Conservation (phyloP, 164 flowering plant species). For the Magnolia officinalis region DNA sequence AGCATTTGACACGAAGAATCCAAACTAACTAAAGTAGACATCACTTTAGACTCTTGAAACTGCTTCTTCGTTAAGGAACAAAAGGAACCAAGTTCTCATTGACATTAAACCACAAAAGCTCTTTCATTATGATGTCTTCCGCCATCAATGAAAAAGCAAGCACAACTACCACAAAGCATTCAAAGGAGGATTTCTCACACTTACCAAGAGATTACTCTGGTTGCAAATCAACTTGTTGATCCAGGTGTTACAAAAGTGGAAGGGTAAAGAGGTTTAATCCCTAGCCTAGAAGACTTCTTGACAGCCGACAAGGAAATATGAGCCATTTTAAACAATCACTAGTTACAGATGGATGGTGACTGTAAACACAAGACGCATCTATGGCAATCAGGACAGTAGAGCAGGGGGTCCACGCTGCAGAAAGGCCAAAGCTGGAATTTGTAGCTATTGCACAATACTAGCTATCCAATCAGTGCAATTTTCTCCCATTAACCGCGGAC, state of each 20-base stretch:
- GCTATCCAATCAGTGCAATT: no score
- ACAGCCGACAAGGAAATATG: background rate
- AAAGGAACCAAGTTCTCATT: background rate
- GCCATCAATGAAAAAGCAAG: background rate
- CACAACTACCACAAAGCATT: background rate
- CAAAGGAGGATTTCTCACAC: background rate
- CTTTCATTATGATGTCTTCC: background rate
- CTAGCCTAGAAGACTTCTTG: background rate
- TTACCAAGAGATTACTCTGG: background rate
- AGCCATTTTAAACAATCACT: background rate
- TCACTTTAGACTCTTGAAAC: no score
- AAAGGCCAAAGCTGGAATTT: no score
- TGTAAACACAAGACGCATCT: background rate
- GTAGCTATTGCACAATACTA: no score
- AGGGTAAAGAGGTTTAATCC: background rate
- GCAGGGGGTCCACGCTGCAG: background rate
- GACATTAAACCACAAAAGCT: background rate
- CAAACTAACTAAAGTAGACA: no score
- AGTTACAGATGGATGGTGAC: background rate
- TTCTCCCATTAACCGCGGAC: no score
- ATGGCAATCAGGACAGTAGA: background rate
- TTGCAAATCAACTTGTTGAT: background rate
- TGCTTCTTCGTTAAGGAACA: no score
- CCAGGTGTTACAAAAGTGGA: background rate
- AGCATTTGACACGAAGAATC: no score